Evolutionary conservation across 106 monocot species (phyloP).

Genomic region (Acanthochlamys bracteata): DNA sequence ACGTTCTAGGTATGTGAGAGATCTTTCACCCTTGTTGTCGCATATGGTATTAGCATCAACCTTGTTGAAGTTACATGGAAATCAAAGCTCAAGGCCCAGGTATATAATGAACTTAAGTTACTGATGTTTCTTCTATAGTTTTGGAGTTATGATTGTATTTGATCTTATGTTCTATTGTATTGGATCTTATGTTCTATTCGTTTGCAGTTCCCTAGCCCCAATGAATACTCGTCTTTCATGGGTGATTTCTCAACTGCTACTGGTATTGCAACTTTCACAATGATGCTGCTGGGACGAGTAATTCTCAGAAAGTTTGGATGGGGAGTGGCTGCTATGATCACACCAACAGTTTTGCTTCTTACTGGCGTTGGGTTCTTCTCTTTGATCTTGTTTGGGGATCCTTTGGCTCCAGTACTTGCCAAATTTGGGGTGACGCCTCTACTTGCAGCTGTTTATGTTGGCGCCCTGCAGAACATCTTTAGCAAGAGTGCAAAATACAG

Average conservation of each 20-base stretch:
- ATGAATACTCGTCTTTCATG: constrained; percentile 98
- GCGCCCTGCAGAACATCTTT: constrained; percentile 90
- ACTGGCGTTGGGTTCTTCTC: constrained; percentile 99
- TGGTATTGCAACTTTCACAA: constrained; percentile 82
- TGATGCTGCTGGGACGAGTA: constrained; percentile 93
- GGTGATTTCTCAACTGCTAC: constrained; percentile 97
- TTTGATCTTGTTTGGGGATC: constrained; percentile 70
- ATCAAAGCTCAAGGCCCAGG: constrained; percentile 98
- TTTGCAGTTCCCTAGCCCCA: constrained; percentile 91
- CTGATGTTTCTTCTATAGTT: too few relatives aligned
- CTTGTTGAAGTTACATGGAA: constrained; percentile 99
- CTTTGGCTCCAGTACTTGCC: constrained; percentile 52
- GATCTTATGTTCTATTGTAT: background rate
- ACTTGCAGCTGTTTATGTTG: constrained; percentile 89
- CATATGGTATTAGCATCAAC: constrained; percentile 97
- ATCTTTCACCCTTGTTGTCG: constrained; percentile 93
- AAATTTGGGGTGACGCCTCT: constrained; percentile 69
- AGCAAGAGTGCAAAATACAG: constrained; percentile 95
- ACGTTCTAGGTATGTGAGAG: constrained; percentile 64
- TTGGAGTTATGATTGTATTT: background rate
- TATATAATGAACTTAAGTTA: constrained; percentile 10
- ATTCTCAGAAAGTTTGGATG: constrained; percentile 91
- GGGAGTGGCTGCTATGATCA: constrained; percentile 97
- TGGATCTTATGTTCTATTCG: constrained; percentile 6
- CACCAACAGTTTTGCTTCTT: constrained; percentile 81